A percentile compares a stretch with the other conserved stretches of the same genome.
phyloP scores from a whole-genome alignment of 345 rosid genomes.

The Salix arbutifolia region DNA sequence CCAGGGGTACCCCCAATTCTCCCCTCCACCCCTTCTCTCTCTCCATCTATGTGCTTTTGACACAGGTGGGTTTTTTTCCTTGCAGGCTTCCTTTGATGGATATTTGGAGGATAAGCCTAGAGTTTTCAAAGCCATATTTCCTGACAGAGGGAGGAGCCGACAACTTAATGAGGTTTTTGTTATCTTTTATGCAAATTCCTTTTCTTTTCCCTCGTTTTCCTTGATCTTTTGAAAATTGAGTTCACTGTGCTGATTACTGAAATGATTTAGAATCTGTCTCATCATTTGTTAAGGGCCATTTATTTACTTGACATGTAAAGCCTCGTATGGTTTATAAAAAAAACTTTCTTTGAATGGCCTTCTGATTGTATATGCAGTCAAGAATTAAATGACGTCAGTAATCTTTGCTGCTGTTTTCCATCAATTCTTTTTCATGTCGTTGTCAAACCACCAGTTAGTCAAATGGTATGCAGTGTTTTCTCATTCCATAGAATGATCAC shows the following conservation, averaged over 20 bases:
- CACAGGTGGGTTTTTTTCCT: background rate
- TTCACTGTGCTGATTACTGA: background rate
- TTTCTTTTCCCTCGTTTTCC: background rate
- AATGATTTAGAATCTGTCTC: too few relatives aligned
- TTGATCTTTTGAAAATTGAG: background rate
- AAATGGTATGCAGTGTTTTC: too few relatives aligned
- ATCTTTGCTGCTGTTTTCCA: too few relatives aligned
- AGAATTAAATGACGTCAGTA: too few relatives aligned
- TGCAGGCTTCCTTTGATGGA: constrained; percentile 78
- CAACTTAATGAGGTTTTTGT: constrained; percentile 56
- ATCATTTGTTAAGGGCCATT: too few relatives aligned
- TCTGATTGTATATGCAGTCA: too few relatives aligned
- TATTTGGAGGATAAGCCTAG: constrained; percentile 77
- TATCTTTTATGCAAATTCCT: background rate
- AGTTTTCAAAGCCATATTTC: constrained; percentile 77
- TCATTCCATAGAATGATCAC: too few relatives aligned
- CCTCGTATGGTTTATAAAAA: too few relatives aligned
- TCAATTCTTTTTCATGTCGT: too few relatives aligned
- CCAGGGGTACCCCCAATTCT: constrained; percentile 53
- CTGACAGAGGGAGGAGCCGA: constrained; percentile 61
- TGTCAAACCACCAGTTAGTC: too few relatives aligned
- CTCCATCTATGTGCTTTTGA: background rate
- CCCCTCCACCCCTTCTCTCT: background rate
- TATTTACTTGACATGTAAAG: too few relatives aligned
- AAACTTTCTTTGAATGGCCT: too few relatives aligned